Evolutionary conservation across 169 alveolate genomes (phyloP).

Genomic region (Plasmodium blacklocki): DNA sequence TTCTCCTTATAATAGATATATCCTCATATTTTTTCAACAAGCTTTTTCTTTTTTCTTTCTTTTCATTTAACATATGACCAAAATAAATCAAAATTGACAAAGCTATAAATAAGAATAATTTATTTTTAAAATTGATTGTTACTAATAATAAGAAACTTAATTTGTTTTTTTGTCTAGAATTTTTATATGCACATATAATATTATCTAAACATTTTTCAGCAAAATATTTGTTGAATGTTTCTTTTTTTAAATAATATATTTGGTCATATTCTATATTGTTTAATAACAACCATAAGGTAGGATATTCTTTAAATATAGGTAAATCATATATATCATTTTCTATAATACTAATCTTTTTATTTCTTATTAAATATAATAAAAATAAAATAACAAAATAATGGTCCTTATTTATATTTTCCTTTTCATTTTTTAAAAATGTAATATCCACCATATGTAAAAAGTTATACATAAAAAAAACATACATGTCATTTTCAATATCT

Average conservation of each 20-base stretch:
- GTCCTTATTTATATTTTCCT: conserved; percentile 30
- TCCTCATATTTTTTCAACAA: conserved; percentile 20
- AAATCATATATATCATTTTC: conserved; percentile 2
- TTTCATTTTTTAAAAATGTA: background rate
- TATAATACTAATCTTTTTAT: conserved; percentile 4
- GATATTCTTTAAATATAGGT: no score
- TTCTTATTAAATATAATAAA: conserved; percentile 44
- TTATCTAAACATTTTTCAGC: conserved; percentile 47
- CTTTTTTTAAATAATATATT: conserved; percentile 11
- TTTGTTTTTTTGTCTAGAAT: conserved; percentile 9
- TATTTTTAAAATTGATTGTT: conserved; percentile 43
- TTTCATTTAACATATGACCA: conserved; percentile 12
- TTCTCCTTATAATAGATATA: conserved; percentile 21
- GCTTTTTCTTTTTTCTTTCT: conserved; percentile 3
- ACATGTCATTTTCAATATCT: conserved; percentile 27
- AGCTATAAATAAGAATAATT: conserved; percentile 46
- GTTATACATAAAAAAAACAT: conserved; percentile 13
- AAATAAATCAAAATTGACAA: conserved; percentile 46
- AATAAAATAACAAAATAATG: conserved; percentile 27
- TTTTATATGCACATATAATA: conserved; percentile 44
- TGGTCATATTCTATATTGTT: conserved; percentile 29
- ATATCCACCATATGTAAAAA: conserved; percentile 13
- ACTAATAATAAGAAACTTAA: conserved; percentile 51
- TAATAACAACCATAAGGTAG: background rate
- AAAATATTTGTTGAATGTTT: background rate